Conservation (phyloP, 495 filamentous ascomycete genomes). For the Neurospora discreta region DNA sequence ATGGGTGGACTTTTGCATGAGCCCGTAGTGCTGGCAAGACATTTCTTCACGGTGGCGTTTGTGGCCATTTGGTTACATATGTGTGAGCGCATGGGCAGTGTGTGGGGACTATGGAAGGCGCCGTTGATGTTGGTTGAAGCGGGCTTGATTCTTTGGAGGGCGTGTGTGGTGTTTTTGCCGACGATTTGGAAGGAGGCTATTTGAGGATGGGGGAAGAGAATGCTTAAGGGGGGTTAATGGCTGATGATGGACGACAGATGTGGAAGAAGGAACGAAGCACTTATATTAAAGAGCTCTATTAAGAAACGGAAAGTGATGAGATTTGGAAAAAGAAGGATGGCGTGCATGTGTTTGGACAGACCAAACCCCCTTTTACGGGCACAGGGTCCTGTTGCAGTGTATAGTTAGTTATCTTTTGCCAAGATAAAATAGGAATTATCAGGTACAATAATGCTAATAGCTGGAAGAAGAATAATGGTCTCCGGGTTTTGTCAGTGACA, state of each 20-base stretch:
- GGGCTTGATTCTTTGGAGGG: slow-evolving; percentile 68
- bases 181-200: slow-evolving; percentile 56
- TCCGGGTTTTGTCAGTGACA: not conserved
- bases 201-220: not conserved
- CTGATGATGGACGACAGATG: not conserved
- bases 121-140: slow-evolving; percentile 50
- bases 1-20: slow-evolving; percentile 72
- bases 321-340: not conserved
- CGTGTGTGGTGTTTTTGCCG: slow-evolving; percentile 80
- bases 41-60: slow-evolving; percentile 91
- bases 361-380: not conserved
- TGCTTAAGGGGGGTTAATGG: not conserved
- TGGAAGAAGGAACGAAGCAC: not conserved
- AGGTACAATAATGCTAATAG: not conserved
- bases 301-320: not conserved
- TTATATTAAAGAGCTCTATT: not conserved
- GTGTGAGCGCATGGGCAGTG: slow-evolving; percentile 23
- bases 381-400: not conserved
- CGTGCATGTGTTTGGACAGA: not conserved
- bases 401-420: not conserved
- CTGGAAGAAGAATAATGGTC: not conserved
- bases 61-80: slow-evolving; percentile 75
- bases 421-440: not conserved
- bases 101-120: slow-evolving; percentile 38
- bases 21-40: slow-evolving; percentile 70